Evolutionary conservation across 2,329 filamentous ascomycete genomes (phyloP).

Genomic region (Neofusicoccum ribis): DNA sequence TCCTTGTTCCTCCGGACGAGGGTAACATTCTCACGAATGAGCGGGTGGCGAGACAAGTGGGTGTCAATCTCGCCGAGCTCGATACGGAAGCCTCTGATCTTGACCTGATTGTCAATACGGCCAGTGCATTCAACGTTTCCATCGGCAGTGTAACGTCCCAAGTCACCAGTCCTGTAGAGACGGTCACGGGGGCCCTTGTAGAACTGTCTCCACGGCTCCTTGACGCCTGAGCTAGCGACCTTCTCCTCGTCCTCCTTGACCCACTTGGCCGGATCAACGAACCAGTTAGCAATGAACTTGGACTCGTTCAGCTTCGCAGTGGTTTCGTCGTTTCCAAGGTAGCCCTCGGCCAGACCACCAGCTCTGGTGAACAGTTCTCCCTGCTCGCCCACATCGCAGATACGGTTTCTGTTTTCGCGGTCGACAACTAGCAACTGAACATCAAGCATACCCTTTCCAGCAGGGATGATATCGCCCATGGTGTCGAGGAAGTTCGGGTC

Average conservation of each 20-base stretch:
- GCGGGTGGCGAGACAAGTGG: constrained; percentile 70
- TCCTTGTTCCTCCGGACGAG: constrained; percentile 79
- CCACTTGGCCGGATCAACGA: constrained; percentile 73
- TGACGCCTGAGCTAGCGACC: constrained; percentile 46
- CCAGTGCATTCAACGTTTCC: constrained; percentile 78
- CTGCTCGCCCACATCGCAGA: constrained; percentile 78
- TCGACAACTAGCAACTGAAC: constrained; percentile 86
- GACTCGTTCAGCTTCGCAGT: constrained; percentile 52
- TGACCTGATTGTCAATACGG: constrained; percentile 84
- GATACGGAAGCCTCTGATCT: constrained; percentile 93
- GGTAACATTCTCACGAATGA: constrained; percentile 83
- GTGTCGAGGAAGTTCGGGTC: constrained; percentile 65
- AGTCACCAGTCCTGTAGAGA: constrained; percentile 82
- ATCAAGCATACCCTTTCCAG: constrained; percentile 81
- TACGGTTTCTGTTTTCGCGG: constrained; percentile 62
- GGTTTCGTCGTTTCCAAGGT: constrained; percentile 62
- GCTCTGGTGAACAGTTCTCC: constrained; percentile 85
- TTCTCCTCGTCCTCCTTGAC: constrained; percentile 61
- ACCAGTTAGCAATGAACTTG: constrained; percentile 87
- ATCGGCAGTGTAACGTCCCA: constrained; percentile 71
- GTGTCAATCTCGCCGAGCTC: constrained; percentile 92
- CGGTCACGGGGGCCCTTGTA: constrained; percentile 83
- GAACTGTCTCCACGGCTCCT: constrained; percentile 74
- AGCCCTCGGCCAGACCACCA: constrained; percentile 80
- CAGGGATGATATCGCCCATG: constrained; percentile 76